Base-by-base conservation (phyloP, 305 asterid genomes). In the Solanum hybrid region DNA sequence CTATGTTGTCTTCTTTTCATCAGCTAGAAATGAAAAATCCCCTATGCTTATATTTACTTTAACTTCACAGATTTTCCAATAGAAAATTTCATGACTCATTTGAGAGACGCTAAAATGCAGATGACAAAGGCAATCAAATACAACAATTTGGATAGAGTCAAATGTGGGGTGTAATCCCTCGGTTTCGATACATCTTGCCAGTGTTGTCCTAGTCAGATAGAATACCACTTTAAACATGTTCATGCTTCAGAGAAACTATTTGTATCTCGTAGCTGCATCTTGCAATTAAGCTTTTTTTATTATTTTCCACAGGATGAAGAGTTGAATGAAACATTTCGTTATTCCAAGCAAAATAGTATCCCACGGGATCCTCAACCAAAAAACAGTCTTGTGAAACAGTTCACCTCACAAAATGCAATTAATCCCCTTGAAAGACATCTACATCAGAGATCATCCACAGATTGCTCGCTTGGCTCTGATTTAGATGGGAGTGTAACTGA, bases 231-330 rank as follows among this genome's bases (percentile, higher is more conserved):
- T 32, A 31, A 31, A 32, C 19, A 85, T 85, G 12, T 31, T 31
- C 87, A 85, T 19, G 76, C 75, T 85, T 85, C 76, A 56, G 19
- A 56, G 45, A 85, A 45, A 27, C n/a, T 73, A 87, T 40, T 73
- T 87, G 32, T 11, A 31, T 85, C 76, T 85, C 22, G 0, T 56
- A 31, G 72, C 85, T 87, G 72, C 37, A 37, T 27, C 77, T 71
- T 77, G 75, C 75, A 38, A 88, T 24, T 79, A n/a, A 88, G 27
- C 32, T 7, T 45, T 17, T 22, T 29, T 72, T 26, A 66, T 87
- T 29, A 78, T 75, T 24, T 64, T 90, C 88, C 73, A 75, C 92
- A 95, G 96, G 95, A 94, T 90, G 94, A 91, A 90, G 94, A 94
- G 86, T 85, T 90, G 92, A 93, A 94, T 89, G 93, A 93, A 87